These are phyloP conservation scores for Gossypium longicalyx DNA, from an alignment of 345 rosid genomes.

Conservation along the genomic window DNA sequence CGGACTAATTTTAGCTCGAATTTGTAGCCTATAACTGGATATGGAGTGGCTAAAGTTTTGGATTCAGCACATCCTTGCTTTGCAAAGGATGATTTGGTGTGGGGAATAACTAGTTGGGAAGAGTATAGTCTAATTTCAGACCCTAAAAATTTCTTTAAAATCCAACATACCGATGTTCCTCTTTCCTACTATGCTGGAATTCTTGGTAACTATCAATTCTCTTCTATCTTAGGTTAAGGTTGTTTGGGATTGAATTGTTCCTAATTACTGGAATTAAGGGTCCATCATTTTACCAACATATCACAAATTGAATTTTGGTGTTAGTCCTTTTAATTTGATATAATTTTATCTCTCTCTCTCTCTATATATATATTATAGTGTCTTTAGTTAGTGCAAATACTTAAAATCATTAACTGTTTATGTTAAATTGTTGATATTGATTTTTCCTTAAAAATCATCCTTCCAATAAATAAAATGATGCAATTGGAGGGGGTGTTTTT, in stretches of 20 bases:
- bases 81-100: slow-evolving; percentile 46
- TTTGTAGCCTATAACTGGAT: slow-evolving; percentile 48
- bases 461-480: no score
- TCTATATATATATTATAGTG: no score
- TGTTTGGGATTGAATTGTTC: background rate
- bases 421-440: no score
- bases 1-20: background rate
- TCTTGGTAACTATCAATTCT: slow-evolving; percentile 32
- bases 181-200: slow-evolving; percentile 63
- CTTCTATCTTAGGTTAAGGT: background rate
- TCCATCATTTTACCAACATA: no score
- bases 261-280: no score
- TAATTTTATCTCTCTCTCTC: no score
- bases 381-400: no score
- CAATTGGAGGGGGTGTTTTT: no score
- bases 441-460: no score
- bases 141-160: slow-evolving; percentile 38
- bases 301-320: no score
- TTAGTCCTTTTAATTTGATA: no score
- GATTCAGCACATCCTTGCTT: slow-evolving; percentile 48
- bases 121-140: slow-evolving; percentile 47
- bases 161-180: slow-evolving; percentile 48
- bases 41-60: slow-evolving; percentile 55
- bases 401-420: no score
- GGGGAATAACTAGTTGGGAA: slow-evolving; percentile 67